Percentiles rank a stretch among this genome's conserved stretches.
phyloP scores from a whole-genome alignment of 257 asterid species.

The Nicotiana tomentosiformis region DNA sequence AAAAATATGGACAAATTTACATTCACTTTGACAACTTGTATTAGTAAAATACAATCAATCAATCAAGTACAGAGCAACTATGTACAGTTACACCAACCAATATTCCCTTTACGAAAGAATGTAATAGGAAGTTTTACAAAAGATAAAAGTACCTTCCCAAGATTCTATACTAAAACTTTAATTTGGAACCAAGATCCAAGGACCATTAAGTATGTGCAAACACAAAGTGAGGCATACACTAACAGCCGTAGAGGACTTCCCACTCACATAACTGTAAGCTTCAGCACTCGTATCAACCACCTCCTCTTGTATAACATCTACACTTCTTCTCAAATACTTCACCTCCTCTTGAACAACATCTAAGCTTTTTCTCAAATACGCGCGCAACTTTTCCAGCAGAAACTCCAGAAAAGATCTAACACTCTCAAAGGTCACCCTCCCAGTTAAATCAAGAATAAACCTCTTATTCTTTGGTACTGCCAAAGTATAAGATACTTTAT shows the following conservation, averaged over 20 bases:
- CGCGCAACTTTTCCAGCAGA: constrained; percentile 34
- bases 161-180: neutral
- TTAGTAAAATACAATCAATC: neutral
- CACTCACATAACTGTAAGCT: constrained; percentile 31
- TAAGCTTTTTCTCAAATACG: constrained; percentile 31
- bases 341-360: constrained; percentile 44
- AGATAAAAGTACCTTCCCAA: neutral
- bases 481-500: constrained; percentile 37
- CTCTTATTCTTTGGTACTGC: constrained; percentile 41
- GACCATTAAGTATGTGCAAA: constrained; percentile 58
- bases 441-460: constrained; percentile 48
- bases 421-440: constrained; percentile 47
- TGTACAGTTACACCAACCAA: neutral
- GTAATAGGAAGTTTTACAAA: neutral
- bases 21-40: constrained; percentile 1
- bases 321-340: constrained; percentile 25
- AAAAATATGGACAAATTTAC: neutral
- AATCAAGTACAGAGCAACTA: neutral
- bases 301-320: constrained; percentile 39
- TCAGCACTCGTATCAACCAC: constrained; percentile 51
- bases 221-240: constrained; percentile 55
- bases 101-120: neutral
- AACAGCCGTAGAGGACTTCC: constrained; percentile 44
- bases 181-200: constrained; percentile 55
- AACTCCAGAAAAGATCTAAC: constrained; percentile 59